Conservation (phyloP, 768 basidiomycete genomes). For the Pulveroboletus sp. region DNA sequence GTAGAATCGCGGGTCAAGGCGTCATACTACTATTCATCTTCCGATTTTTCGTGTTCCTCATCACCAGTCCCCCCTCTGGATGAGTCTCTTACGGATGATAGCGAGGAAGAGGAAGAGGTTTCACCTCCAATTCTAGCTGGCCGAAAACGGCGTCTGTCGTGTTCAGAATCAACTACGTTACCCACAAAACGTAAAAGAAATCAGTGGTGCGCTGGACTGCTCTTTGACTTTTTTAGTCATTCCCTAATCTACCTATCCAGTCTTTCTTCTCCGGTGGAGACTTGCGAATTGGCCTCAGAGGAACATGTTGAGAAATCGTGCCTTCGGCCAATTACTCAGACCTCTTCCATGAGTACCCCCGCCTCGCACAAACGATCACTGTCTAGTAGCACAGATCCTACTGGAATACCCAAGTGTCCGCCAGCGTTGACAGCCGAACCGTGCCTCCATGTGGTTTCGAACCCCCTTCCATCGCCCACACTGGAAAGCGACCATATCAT, state of each 20-base stretch:
- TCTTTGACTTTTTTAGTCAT: neutral
- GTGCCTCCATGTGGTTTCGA: conserved; percentile 26
- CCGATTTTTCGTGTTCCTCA: neutral
- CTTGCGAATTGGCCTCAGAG: neutral
- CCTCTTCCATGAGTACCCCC: neutral
- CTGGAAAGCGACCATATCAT: conserved; percentile 17
- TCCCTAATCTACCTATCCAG: neutral
- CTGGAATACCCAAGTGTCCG: conserved; percentile 24
- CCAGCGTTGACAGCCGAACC: conserved; percentile 15
- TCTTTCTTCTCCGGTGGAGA: neutral
- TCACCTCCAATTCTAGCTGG: conserved; percentile 9
- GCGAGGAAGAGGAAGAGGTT: conserved; percentile 9
- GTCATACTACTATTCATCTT: conserved; percentile 4
- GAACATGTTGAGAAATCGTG: neutral
- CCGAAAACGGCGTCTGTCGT: conserved; percentile 12
- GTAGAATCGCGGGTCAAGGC: neutral
- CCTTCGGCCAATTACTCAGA: neutral
- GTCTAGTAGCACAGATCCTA: conserved; percentile 32
- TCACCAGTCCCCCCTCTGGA: conserved; percentile 9
- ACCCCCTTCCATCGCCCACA: conserved; percentile 25
- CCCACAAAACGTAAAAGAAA: neutral
- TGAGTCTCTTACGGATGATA: conserved; percentile 8
- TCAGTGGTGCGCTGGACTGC: neutral
- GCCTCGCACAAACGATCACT: conserved; percentile 32
- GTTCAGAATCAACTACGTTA: neutral